A percentile compares a stretch with the other conserved stretches of the same genome.
Conservation (phyloP, 345 rosid species). For the Hibiscus mutabilis region DNA sequence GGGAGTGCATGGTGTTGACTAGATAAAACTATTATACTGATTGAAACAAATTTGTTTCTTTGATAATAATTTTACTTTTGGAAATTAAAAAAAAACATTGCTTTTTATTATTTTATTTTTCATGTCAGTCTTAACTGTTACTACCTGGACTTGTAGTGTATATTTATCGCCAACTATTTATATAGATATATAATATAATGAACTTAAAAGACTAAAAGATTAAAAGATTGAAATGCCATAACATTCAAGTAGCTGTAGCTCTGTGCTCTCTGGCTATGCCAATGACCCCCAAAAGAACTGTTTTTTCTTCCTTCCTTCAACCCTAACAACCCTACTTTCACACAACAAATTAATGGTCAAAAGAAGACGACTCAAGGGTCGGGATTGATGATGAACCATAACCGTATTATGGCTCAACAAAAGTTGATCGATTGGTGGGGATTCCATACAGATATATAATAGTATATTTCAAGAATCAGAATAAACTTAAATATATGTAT, state of each 20-base stretch:
- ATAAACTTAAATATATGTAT: not conserved
- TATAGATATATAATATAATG: too few species aligned
- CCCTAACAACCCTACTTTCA: not conserved
- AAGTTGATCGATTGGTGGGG: not conserved
- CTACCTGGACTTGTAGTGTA: too few species aligned
- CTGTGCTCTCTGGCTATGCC: not conserved
- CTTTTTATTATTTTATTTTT: too few species aligned
- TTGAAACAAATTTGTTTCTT: too few species aligned
- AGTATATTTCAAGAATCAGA: not conserved
- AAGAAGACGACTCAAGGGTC: not conserved
- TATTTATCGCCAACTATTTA: too few species aligned
- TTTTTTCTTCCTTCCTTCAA: not conserved
- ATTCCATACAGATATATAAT: not conserved
- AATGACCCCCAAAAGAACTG: not conserved
- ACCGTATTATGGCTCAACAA: not conserved
- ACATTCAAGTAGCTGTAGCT: constrained; percentile 1
- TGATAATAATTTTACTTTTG: too few species aligned
- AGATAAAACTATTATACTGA: too few species aligned
- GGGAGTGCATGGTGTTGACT: too few species aligned
- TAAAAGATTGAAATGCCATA: constrained; percentile 10
- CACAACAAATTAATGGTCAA: constrained; percentile 1
- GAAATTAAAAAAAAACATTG: too few species aligned
- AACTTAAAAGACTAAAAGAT: constrained; percentile 1
- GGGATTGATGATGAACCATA: not conserved
- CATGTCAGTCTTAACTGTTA: too few species aligned